Percentiles rank a stretch among this genome's conserved stretches.
phyloP scores from a whole-genome alignment of 2,329 filamentous ascomycete species.

The Macrophomina pseudophaseolina region DNA sequence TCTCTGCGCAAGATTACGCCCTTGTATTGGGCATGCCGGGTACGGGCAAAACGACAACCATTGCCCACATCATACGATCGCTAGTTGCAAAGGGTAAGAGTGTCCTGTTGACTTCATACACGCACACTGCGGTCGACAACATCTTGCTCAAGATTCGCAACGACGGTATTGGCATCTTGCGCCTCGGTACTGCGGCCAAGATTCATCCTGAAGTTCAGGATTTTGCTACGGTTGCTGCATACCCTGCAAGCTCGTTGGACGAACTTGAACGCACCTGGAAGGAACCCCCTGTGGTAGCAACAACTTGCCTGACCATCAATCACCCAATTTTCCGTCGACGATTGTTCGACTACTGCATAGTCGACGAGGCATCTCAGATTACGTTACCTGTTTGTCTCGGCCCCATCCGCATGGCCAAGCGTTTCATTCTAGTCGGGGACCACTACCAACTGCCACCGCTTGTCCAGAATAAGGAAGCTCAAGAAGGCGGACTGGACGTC shows the following conservation, averaged over 20 bases:
- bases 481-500: conserved; percentile 84
- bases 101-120: conserved; percentile 92
- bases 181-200: conserved; percentile 84
- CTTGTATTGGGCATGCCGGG: conserved; percentile 98
- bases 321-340: conserved; percentile 88
- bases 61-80: conserved; percentile 93
- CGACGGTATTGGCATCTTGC: conserved; percentile 77
- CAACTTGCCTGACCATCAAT: conserved; percentile 90
- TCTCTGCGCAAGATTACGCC: conserved; percentile 93
- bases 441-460: conserved; percentile 95
- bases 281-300: conserved; percentile 86
- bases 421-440: conserved; percentile 94
- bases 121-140: conserved; percentile 97
- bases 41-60: conserved; percentile 97
- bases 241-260: conserved; percentile 76
- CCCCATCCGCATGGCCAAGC: conserved; percentile 88
- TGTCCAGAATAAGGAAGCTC: conserved; percentile 88
- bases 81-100: conserved; percentile 89
- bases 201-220: conserved; percentile 85
- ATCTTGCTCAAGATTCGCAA: conserved; percentile 89
- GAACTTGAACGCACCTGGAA: conserved; percentile 86
- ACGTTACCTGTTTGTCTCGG: conserved; percentile 93
- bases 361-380: conserved; percentile 97
- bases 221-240: conserved; percentile 79
- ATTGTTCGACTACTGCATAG: conserved; percentile 96